Percentiles rank a stretch among this genome's conserved stretches.
Evolutionary conservation across 306 rosid species (phyloP).

Genomic region (Glycine latifolia): DNA sequence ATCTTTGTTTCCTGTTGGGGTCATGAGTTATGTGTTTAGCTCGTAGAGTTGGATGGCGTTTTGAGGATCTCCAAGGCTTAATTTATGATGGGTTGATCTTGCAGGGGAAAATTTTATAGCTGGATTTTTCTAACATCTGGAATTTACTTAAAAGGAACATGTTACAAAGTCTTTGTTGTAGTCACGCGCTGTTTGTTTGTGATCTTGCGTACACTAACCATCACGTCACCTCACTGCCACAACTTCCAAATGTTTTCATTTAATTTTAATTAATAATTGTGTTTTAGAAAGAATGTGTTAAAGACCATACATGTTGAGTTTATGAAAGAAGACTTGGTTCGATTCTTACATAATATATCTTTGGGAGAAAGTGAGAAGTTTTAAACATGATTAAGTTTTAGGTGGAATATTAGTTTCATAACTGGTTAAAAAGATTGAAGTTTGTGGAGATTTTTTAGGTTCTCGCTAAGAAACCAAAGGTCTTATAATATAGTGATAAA

Average conservation of each 20-base stretch:
- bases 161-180: constrained; percentile 28
- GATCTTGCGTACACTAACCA: not conserved
- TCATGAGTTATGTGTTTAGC: constrained; percentile 55
- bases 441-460: too few species aligned
- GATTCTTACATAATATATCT: too few species aligned
- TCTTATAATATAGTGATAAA: too few species aligned
- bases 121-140: constrained; percentile 54
- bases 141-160: constrained; percentile 51
- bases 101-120: constrained; percentile 46
- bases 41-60: constrained; percentile 74
- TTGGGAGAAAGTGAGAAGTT: too few species aligned
- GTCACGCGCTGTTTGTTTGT: constrained; percentile 22
- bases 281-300: not conserved
- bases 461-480: too few species aligned
- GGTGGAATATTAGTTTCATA: too few species aligned
- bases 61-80: constrained; percentile 67
- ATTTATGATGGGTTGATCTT: constrained; percentile 57
- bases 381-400: too few species aligned
- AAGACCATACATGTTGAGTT: too few species aligned
- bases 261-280: not conserved
- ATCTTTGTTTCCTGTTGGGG: constrained; percentile 47
- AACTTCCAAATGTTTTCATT: not conserved
- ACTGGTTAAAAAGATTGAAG: too few species aligned
- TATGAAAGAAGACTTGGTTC: too few species aligned
- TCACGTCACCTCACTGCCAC: not conserved